Evolutionary conservation across 2,329 filamentous ascomycete genomes (phyloP), one percentile per base, ranked within the genome.

Genomic region (Xenoacremonium recifei): DNA sequence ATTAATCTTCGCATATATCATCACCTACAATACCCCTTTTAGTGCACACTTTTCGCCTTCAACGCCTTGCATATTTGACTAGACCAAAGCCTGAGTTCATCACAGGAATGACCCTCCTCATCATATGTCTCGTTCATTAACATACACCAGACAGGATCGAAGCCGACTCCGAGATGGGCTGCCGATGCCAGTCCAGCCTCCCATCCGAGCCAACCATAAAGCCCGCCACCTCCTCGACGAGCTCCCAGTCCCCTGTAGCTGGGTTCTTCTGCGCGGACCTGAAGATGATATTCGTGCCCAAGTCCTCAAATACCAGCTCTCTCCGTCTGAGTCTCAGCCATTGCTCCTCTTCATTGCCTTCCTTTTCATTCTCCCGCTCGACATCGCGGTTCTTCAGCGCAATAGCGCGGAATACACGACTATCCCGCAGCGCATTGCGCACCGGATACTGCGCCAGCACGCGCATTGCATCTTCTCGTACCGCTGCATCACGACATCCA

Each of bases 401-500:
- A 35, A 73, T 66, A 4, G 67, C 68, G 1, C 62, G 49, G 33
- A 70, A 66, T 1, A 69, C 58, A 12, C 65, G 59, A 35, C 63
- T 71, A 44, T 73, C 69, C 17, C 69, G 66, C 7, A 73, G 60
- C 2, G 68, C 69, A 44, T 73, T 72, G 21, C 67, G 62, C 3
- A 70, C 62, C 3, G 69, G 69, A 20, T 72, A 68, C 35, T 61
- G 51, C 4, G 58, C 58, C 13, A 74, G 54, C 15, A 74, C 65
- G 7, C 63, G 58, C 12, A 68, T 63, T 6, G 71, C 63, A 4
- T 72, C 65, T 5, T 63, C 61, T 11, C 68, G 59, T 4, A 73
- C 64, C 0, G 51, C 45, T 4, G 57, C 54, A 35, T 71, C 66
- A 6, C 68, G 62, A 34, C 68, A 73, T 6, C 63, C 66, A 52